A percentile compares a stretch with the other conserved stretches of the same genome.
phyloP scores from a whole-genome alignment of 2,329 filamentous ascomycete species.

The Diplodia corticola region DNA sequence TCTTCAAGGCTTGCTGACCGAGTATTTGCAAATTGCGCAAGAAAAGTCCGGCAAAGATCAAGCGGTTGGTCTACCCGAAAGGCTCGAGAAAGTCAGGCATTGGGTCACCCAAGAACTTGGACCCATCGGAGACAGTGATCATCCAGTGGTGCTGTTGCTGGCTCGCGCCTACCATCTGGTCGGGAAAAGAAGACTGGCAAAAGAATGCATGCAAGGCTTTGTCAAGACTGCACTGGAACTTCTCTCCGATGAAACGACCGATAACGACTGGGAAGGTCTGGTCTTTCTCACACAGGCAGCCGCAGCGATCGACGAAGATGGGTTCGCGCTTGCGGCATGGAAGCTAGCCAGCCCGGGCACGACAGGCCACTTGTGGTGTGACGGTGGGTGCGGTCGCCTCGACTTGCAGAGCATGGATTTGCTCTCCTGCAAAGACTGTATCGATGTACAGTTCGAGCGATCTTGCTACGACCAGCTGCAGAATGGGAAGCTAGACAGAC shows the following conservation, averaged over 20 bases:
- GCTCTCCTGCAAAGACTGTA: neutral
- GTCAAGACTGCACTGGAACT: neutral
- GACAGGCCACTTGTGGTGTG: neutral
- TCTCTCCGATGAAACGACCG: neutral
- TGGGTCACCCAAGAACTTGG: neutral
- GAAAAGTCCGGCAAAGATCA: too few relatives aligned
- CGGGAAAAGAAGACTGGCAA: neutral
- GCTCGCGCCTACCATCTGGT: neutral
- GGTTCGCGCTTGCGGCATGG: neutral
- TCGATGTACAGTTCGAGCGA: neutral
- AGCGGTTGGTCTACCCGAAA: neutral
- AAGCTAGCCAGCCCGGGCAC: neutral
- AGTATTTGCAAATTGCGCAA: neutral
- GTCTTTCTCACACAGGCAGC: neutral
- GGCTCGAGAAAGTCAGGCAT: neutral
- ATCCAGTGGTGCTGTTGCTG: neutral
- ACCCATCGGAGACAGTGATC: neutral
- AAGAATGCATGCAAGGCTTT: neutral
- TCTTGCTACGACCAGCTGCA: neutral
- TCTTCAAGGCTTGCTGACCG: neutral
- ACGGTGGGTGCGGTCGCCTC: neutral
- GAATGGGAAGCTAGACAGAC: neutral
- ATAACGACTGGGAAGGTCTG: neutral
- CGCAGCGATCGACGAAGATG: neutral
- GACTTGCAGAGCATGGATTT: neutral